Base-by-base conservation (phyloP, 257 asterid genomes). In the Nicotiana noctiflora region DNA sequence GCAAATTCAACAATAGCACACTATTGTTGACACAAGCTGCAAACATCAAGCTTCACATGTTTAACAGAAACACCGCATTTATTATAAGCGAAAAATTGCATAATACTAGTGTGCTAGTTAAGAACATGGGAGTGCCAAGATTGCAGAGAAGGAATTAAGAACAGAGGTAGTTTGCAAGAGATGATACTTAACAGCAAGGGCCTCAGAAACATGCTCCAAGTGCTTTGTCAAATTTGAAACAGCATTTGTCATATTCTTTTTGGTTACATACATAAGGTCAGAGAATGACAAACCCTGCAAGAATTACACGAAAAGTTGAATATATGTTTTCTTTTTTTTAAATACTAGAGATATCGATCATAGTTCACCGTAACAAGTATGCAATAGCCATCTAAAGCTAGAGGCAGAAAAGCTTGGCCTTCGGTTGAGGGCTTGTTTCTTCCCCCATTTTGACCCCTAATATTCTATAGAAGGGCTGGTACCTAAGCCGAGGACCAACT, bases 221-320 rank as follows among this genome's bases (percentile, higher is more conserved):
- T 95, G 97, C 79, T 89, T 90, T 57, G 98, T 93, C 90, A 95
- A 84, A 89, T 90, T 95, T 63, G 94, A 60, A 78, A 93, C 98
- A 70, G 99, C 97, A 89, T 77, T 86, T 79, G 93, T 88, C 98
- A 93, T 93, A 87, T 82, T 89, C 15, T 82, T 86, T 87, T 91
- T 95, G 53, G 98, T 92, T 31, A 95, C 98, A 82, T 93, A 95
- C 98, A 95, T 93, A 84, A 95, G 87, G 88, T 93, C 98, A 8
- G 97, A 92, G 86, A 93, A 92, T 77, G 93, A 88, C 79, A 93
- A 86, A 55, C 99, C 99, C 99, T 94, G 70, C 66, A 77, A 59
- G 49, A 27, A 76, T 53, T 13, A 76, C 64, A n/a, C 14, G 49
- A 4, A 76, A 17, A 56, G 11, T 66, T 40, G 27, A 75, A 76